Percentiles rank a stretch among this genome's conserved stretches.
Conservation (phyloP, 768 basidiomycete genomes). For the Gymnopilus junonius region DNA sequence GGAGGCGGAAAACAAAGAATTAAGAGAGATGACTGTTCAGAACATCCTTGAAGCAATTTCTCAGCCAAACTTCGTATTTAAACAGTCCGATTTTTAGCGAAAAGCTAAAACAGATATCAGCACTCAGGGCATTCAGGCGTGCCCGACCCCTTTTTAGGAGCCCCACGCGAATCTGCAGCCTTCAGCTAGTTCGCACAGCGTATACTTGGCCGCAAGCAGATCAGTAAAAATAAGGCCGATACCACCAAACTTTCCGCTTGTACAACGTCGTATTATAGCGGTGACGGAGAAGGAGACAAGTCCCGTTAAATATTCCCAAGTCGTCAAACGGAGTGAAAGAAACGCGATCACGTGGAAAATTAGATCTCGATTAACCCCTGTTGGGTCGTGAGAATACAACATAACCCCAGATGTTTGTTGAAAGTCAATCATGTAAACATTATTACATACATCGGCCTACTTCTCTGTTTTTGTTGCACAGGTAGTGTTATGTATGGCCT, state of each 20-base stretch:
- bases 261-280: neutral
- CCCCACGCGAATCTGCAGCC: neutral
- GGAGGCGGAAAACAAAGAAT: constrained; percentile 14
- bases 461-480: neutral
- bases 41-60: constrained; percentile 17
- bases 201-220: neutral
- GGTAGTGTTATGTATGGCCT: neutral
- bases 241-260: neutral
- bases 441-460: neutral
- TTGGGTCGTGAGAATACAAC: neutral
- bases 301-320: neutral
- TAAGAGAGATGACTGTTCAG: constrained; percentile 20
- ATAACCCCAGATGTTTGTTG: neutral
- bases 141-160: constrained; percentile 10
- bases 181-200: neutral
- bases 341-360: constrained; percentile 20
- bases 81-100: constrained; percentile 14
- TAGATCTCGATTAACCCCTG: constrained; percentile 7
- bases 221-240: neutral
- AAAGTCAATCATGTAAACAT: neutral
- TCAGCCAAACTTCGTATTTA: constrained; percentile 13
- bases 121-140: constrained; percentile 23
- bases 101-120: constrained; percentile 17
- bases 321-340: neutral
- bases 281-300: neutral